These are phyloP conservation scores for Penicillium italicum DNA, from an alignment of 2,329 filamentous ascomycete species.

Conservation along the genomic window DNA sequence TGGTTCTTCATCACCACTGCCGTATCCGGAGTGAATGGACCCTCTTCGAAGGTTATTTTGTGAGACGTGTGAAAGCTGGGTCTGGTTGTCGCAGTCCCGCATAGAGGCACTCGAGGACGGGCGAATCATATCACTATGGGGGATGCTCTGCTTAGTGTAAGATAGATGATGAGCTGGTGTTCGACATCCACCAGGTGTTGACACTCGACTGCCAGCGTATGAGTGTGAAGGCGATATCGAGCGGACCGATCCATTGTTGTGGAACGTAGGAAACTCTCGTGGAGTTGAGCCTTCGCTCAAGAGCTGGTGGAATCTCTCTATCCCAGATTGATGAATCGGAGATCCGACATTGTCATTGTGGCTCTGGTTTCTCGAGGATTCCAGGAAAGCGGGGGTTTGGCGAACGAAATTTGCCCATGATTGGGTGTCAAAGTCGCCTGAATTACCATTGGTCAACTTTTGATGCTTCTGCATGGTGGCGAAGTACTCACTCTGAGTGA, in stretches of 20 bases:
- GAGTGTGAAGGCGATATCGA: constrained; percentile 41
- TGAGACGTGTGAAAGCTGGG: constrained; percentile 22
- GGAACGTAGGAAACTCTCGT: constrained; percentile 36
- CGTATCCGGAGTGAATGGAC: constrained; percentile 58
- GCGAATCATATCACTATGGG: constrained; percentile 49
- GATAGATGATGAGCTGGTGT: constrained; percentile 27
- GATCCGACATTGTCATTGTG: constrained; percentile 28
- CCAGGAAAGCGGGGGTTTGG: constrained; percentile 56
- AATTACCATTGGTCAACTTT: constrained; percentile 55
- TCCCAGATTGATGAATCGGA: constrained; percentile 41
- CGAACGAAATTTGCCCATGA: constrained; percentile 78
- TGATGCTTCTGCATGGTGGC: constrained; percentile 60
- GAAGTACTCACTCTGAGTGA: constrained; percentile 58
- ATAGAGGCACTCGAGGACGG: constrained; percentile 60
- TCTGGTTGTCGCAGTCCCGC: constrained; percentile 35
- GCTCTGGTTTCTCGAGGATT: constrained; percentile 23
- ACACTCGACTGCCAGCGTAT: constrained; percentile 35
- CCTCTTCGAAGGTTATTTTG: constrained; percentile 29
- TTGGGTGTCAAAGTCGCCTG: constrained; percentile 62
- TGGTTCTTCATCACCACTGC: constrained; percentile 68
- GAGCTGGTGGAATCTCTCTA: constrained; percentile 45
- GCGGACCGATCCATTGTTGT: constrained; percentile 29
- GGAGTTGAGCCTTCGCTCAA: constrained; percentile 45
- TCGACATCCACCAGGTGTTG: constrained; percentile 35
- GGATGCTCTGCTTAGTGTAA: constrained; percentile 22